Evolutionary conservation across 306 rosid genomes (phyloP), one percentile per base, ranked within the genome.

Genomic region (Fagus sylvatica): DNA sequence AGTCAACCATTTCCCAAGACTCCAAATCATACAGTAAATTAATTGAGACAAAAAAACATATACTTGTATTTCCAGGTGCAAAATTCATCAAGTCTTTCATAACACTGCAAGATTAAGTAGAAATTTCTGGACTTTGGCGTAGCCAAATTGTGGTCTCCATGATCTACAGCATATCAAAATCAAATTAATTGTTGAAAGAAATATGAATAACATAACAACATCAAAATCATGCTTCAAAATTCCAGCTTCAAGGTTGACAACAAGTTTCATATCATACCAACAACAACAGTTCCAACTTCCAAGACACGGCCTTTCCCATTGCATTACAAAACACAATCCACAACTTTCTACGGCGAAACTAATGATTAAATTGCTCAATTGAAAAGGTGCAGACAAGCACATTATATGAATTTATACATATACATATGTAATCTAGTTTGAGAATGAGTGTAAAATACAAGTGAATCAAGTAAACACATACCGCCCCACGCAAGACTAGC

Each of bases 401-500:
- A 60, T 32, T 22, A 1, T 57, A 6, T 22, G 28, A 9, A 46
- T 46, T 10, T 46, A 11, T 46, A 46, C 51, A 4, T 15, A 32
- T 9, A 2, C 7, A 22, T 40, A 41, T 22, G 37, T 32, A 16
- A 39, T n/a, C 17, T 67, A 6, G 32, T 28, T n/a, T 41, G 54
- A 17, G 22, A 8, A 69, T 30, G 34, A 46, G n/a, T 8, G 19
- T 19, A 13, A 30, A 70, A 12, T 6, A 48, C 56, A 69, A 42
- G 2, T 69, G 30, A 71, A 71, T 16, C 15, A 72, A 16, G 2
- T 8, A 77, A 61, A 46, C 33, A 69, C 80, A 78, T 69, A 93
- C 98, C 94, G 70, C 88, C 66, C 89, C 79, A 88, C n/a, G 59
- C 54, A 43, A 83, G 76, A 64, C 78, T 10, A 64, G 74, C 85